Evolutionary conservation across 306 rosid species (phyloP).

Genomic region (Acmispon strigosus): DNA sequence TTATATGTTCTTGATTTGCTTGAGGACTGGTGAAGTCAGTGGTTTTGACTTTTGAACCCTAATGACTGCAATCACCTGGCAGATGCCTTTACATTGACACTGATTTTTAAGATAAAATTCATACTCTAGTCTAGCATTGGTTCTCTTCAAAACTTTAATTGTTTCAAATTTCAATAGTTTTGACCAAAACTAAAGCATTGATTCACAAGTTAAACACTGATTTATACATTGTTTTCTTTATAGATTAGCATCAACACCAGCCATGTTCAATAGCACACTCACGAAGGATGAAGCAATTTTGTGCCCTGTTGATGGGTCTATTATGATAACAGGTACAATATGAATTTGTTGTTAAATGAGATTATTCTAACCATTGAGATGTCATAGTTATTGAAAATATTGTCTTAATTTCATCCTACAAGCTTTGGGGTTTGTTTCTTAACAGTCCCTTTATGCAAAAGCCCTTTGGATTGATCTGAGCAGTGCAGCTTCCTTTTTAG

Average conservation of each 20-base stretch:
- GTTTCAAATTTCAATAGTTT: too few relatives aligned
- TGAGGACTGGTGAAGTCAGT: neutral
- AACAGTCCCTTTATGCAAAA: neutral
- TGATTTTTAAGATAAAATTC: neutral
- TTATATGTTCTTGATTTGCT: neutral
- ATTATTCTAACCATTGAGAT: neutral
- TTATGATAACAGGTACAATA: slow-evolving; percentile 84
- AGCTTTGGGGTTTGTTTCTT: neutral
- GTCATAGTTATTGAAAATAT: neutral
- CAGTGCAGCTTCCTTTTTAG: neutral
- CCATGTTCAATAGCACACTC: slow-evolving; percentile 91
- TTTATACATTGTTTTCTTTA: neutral
- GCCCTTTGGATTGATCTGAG: neutral
- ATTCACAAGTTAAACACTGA: too few relatives aligned
- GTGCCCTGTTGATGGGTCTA: slow-evolving; percentile 87
- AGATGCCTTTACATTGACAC: slow-evolving; percentile 2
- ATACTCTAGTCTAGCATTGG: neutral
- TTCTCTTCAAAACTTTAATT: too few relatives aligned
- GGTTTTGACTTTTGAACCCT: neutral
- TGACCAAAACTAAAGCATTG: too few relatives aligned
- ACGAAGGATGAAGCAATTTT: slow-evolving; percentile 51
- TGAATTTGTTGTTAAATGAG: slow-evolving; percentile 7
- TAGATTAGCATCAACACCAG: slow-evolving; percentile 95
- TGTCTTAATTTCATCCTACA: neutral
- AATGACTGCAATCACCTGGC: slow-evolving; percentile 1